Evolutionary conservation across 768 basidiomycete genomes (phyloP).

Genomic region (Lactarius akahatsu): DNA sequence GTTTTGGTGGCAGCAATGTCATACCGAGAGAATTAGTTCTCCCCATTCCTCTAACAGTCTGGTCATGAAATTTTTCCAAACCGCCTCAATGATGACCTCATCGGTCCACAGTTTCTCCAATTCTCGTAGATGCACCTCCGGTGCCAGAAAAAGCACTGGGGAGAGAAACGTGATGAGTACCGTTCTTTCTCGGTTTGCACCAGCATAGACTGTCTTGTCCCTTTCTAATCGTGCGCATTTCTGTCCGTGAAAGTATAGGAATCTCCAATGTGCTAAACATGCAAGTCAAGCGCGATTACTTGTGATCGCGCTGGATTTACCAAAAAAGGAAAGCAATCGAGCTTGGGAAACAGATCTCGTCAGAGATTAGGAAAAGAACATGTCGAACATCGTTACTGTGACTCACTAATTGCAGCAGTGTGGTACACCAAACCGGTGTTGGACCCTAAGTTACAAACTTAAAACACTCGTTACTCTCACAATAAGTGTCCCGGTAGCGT

Average conservation of each 20-base stretch:
- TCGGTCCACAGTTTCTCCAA: constrained; percentile 18
- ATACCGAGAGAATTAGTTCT: constrained; percentile 20
- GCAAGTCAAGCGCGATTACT: not conserved
- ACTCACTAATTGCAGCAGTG: constrained; percentile 14
- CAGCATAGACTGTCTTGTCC: constrained; percentile 7
- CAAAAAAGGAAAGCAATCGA: constrained; percentile 19
- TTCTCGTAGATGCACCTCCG: constrained; percentile 15
- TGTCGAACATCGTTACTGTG: not conserved
- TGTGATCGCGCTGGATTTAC: not conserved
- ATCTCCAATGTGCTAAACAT: constrained; percentile 22
- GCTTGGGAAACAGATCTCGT: not conserved
- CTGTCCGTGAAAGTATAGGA: constrained; percentile 24
- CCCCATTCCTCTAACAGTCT: constrained; percentile 17
- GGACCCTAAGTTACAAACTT: constrained; percentile 5
- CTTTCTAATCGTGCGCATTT: constrained; percentile 12
- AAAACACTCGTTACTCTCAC: not conserved
- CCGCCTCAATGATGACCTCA: constrained; percentile 13
- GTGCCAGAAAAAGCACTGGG: constrained; percentile 20
- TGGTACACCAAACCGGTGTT: constrained; percentile 5
- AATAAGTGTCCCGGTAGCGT: not conserved
- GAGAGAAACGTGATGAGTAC: constrained; percentile 21
- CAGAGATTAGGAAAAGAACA: not conserved
- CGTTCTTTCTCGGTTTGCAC: not conserved
- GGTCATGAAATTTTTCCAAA: constrained; percentile 19
- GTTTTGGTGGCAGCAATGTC: not conserved